Conservation (phyloP, 805 yeast genomes). For the Lachancea sp. region DNA sequence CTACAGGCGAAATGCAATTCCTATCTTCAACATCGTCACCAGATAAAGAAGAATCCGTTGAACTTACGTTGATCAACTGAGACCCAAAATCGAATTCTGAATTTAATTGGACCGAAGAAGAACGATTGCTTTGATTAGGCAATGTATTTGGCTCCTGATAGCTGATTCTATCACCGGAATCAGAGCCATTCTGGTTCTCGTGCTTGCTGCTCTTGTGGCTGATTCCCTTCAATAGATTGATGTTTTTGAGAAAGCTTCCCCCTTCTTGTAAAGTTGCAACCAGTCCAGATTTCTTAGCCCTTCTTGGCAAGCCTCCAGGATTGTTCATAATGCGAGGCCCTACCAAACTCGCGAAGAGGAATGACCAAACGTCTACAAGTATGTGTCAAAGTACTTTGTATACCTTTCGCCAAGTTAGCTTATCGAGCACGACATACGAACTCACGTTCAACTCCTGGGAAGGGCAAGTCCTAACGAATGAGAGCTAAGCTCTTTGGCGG, state of each 20-base stretch:
- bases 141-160: too few relatives aligned
- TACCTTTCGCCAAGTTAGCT: conserved; percentile 1
- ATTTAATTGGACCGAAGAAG: too few relatives aligned
- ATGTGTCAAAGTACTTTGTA: conserved; percentile 1
- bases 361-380: background rate
- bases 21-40: conserved; percentile 4
- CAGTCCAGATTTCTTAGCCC: conserved; percentile 9
- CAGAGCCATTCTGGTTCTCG: background rate
- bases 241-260: conserved; percentile 19
- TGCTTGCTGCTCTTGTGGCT: conserved; percentile 11
- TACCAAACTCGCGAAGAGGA: background rate
- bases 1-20: conserved; percentile 8
- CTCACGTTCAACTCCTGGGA: background rate
- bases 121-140: too few relatives aligned
- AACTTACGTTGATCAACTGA: conserved; percentile 2
- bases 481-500: background rate
- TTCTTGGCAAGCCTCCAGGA: conserved; percentile 2
- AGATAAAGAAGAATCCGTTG: conserved; percentile 5
- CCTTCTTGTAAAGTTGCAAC: conserved; percentile 20
- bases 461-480: background rate
- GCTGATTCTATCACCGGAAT: too few relatives aligned
- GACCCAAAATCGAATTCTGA: background rate
- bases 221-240: conserved; percentile 19
- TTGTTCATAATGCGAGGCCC: conserved; percentile 1
- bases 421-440: conserved; percentile 1